phyloP scores from a whole-genome alignment of 2,329 filamentous ascomycete genomes.

The Teratosphaeria epicoccoides region DNA sequence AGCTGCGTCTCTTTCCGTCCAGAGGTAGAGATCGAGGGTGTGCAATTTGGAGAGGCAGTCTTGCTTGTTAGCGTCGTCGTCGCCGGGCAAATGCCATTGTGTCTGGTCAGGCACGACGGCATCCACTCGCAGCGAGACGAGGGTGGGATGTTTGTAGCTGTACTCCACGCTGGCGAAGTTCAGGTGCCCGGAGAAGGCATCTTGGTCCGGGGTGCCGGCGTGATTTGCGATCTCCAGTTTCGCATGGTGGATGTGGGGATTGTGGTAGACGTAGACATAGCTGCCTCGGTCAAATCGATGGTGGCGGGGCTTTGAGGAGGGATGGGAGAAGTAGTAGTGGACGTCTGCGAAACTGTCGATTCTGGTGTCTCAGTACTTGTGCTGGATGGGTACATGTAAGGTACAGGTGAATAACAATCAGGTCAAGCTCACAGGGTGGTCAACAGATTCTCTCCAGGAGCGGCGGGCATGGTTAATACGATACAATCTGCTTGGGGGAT shows the following conservation, averaged over 20 bases:
- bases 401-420: neutral
- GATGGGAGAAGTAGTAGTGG: constrained; percentile 68
- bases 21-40: constrained; percentile 68
- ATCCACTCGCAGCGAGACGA: constrained; percentile 58
- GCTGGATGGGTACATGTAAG: neutral
- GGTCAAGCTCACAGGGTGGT: constrained; percentile 34
- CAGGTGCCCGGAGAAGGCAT: constrained; percentile 65
- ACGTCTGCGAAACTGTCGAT: constrained; percentile 58
- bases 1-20: constrained; percentile 61
- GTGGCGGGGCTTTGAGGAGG: constrained; percentile 56
- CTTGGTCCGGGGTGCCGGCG: constrained; percentile 63
- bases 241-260: constrained; percentile 54
- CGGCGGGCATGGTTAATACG: constrained; percentile 33
- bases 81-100: constrained; percentile 66
- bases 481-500: neutral
- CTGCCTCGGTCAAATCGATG: constrained; percentile 72
- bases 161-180: constrained; percentile 55
- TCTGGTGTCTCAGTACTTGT: neutral
- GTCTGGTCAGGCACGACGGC: constrained; percentile 34
- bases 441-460: constrained; percentile 37
- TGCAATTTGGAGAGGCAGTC: constrained; percentile 72
- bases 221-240: constrained; percentile 68
- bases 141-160: constrained; percentile 62
- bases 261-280: constrained; percentile 72
- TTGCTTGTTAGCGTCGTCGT: constrained; percentile 55